These are phyloP conservation scores for Basipetospora chlamydospora DNA, from an alignment of 2,329 filamentous ascomycete species.

Conservation along the genomic window DNA sequence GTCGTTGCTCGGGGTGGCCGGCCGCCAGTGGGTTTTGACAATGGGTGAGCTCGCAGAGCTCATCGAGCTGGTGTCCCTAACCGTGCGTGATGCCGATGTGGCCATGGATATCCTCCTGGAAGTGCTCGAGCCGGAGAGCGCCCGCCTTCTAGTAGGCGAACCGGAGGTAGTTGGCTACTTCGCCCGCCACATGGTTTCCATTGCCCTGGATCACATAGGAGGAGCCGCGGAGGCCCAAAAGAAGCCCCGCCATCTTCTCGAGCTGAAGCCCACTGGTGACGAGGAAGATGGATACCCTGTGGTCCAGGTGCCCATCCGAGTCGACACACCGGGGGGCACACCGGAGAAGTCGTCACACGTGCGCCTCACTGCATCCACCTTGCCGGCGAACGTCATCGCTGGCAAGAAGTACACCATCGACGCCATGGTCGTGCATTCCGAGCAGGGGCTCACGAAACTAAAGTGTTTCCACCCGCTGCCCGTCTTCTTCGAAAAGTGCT, in stretches of 20 bases:
- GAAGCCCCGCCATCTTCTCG: not conserved
- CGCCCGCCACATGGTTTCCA: slow-evolving; percentile 17
- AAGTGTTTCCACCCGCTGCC: slow-evolving; percentile 24
- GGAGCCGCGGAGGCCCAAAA: slow-evolving; percentile 12
- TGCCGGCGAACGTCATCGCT: slow-evolving; percentile 17
- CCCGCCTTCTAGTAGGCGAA: not conserved
- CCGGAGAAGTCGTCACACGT: slow-evolving; percentile 18
- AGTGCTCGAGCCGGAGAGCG: not conserved
- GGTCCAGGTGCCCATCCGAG: slow-evolving; percentile 4
- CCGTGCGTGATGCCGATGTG: not conserved
- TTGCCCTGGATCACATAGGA: slow-evolving; percentile 24
- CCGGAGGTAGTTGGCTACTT: slow-evolving; percentile 13
- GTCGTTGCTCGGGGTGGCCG: too few species aligned
- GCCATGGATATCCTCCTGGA: not conserved
- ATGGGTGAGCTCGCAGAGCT: not conserved
- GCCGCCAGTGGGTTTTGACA: not conserved
- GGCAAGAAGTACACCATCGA: slow-evolving; percentile 20
- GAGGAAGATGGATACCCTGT: not conserved
- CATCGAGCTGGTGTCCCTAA: not conserved
- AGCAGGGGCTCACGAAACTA: slow-evolving; percentile 16
- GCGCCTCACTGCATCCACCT: slow-evolving; percentile 17
- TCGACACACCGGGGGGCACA: slow-evolving; percentile 12
- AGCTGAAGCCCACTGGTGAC: not conserved
- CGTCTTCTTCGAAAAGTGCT: slow-evolving; percentile 18
- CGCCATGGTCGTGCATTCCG: slow-evolving; percentile 17